Base-by-base conservation (phyloP, 1,284 basidiomycete species). In the Austropuccinia psidii region DNA sequence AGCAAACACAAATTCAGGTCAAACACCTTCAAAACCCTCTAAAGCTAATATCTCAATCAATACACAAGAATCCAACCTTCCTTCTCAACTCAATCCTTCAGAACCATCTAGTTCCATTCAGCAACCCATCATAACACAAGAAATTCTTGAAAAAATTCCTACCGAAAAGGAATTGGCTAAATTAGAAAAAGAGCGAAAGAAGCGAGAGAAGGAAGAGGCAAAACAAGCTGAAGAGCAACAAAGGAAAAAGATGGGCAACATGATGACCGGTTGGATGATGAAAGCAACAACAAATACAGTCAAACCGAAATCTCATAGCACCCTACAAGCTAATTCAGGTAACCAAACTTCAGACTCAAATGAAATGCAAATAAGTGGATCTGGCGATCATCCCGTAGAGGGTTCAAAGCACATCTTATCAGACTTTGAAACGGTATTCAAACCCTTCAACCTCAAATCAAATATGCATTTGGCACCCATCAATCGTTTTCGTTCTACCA, bases 401-500 rank as follows among this genome's bases (percentile, higher is more conserved):
- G 49, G 49, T 54, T 39, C 11, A 55, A 67, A 52, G 50, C 55
- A 31, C 0, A 57, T 31, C 21, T 4, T 58, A 3, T 85, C 85
- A 6, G 89, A 92, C 60, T 93, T 90, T 77, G 84, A 88, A 73
- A 85, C 83, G 76, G 83, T 84, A 0, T 93, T 93, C 83, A 88
- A 86, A 76, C 87, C 90, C 0, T 93, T 91, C 78, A 83, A 86
- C 7, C 76, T 89, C 75, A 90, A 89, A 82, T 89, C 88, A 77
- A 88, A 86, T 75, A 85, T 86, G 4, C 83, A 84, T 31, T 77
- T 91, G 17, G 90, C 90, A 4, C 88, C 89, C 0, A 79, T 84
- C 50, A 92, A 91, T 77, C 86, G 85, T 82, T 90, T 90, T 81
- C 77, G 80, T 65, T 47, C 47, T 24, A 78, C 62, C 39, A 72